Evolutionary conservation across 352 stramenopile species (phyloP), one percentile per base, ranked within the genome.

Genomic region (Phytophthora ramorum): DNA sequence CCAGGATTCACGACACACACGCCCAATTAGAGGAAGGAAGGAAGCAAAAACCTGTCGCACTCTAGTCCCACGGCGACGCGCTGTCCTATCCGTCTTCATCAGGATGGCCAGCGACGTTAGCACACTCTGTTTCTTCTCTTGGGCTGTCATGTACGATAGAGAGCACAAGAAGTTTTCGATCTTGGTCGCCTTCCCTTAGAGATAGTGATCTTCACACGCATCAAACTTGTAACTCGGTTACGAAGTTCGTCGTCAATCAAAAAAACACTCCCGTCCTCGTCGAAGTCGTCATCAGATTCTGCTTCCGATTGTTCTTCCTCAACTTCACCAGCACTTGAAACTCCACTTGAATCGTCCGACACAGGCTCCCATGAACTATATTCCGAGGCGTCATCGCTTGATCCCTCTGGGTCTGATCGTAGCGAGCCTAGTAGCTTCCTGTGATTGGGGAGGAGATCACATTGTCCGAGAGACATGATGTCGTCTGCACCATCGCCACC

Each of bases 11-110:
- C 35, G 44, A 20, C 46, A 64, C 17, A 64, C 56, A 32, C 22
- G 35, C 0, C 56, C 46, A 14, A 64, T 14, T 7, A 63, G 24
- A 8, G 55, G 55, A 24, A 56, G 17, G 37, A 47, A 58, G 35
- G 37, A 58, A 5, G 20, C 4, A 19, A 64, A 50, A 0, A 5
- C 13, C 22, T 45, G 37, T 10, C 56, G 24, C 13, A 17, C 9
- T 19, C 54, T 30, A 45, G 41, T 52, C 14, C 45, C 56, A 4
- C 46, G 35, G 32, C 35, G 45, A 22, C 35, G 24, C 20, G 35
- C 28, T 4, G 53, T 22, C 7, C 37, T 64, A 10, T 57, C 34
- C 4, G 16, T 57, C 46, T 45, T 44, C 24, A 32, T 44, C 13
- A 49, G 3, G 19, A 62, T 32, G 13, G 19, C 43, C 26, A 57